Base-by-base conservation (phyloP, 805 yeast genomes). In the Wickerhamomyces ciferrii region DNA sequence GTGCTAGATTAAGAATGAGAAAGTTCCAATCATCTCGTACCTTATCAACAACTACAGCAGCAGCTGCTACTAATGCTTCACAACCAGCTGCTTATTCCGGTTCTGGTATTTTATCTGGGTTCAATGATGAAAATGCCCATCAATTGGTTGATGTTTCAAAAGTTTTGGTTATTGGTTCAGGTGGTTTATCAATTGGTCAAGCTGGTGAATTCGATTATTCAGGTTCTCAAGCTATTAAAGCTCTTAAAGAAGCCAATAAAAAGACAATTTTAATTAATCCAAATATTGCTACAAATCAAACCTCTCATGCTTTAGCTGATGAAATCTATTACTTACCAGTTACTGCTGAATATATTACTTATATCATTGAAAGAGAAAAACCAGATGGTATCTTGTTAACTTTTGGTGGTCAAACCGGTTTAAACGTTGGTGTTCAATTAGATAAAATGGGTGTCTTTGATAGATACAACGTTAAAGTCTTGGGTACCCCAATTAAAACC, bases 161-260 rank as follows among this genome's bases (percentile, higher is more conserved):
- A 60, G 98, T 94, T 8, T 76, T 92, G 47, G 87, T 92, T 45
- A 87, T 92, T 62, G 99, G 99, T 11, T 92, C 98, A 8, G 99
- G 99, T 61, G 99, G 98, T 44, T 75, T 92, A 47, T 87, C 96
- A 45, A 92, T 92, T 65, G 98, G 98, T 50, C 98, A 92, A 71
- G 98, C 98, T 44, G 98, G 98, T 60, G 98, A 92, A 71, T 92
- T 92, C 60, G 98, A 92, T 69, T 92, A 92, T 68, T 85, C 96
- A 46, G 96, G 98, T 48, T 91, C 97, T 21, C 98, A 91, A 71
- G 98, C 98, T 43, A 92, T 91, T 67, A 91, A 91, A 69, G 98
- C 98, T 13, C 72, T 91, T 61, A 87, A 79, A 62, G 98, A 91
- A 71, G 95, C 96, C 46, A 78, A 87, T 68, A 91, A 88, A 66